These are phyloP conservation scores for Mycothermus thermophilus DNA, from an alignment of 495 filamentous ascomycete genomes.

Conservation along the genomic window DNA sequence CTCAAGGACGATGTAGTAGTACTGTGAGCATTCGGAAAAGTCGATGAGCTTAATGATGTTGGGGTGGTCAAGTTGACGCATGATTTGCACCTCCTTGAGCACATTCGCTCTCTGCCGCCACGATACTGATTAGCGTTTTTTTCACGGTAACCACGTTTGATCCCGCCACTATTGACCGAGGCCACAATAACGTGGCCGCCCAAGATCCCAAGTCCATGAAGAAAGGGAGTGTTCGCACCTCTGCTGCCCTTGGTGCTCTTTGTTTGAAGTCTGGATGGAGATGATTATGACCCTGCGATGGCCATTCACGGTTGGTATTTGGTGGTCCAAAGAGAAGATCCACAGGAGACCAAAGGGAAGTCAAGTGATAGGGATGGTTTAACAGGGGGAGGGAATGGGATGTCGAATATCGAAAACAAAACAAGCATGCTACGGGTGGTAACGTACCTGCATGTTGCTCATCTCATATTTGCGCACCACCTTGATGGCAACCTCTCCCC, in stretches of 20 bases:
- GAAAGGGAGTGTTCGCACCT: constrained; percentile 67
- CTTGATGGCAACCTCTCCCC: constrained; percentile 87
- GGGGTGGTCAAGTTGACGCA: constrained; percentile 89
- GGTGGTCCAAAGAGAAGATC: constrained; percentile 16
- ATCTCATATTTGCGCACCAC: constrained; percentile 98
- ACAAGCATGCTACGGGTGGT: too few species aligned
- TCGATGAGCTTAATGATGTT: constrained; percentile 88
- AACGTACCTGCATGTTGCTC: constrained; percentile 90
- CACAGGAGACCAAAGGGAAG: constrained; percentile 10
- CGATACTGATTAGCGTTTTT: too few species aligned
- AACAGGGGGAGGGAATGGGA: constrained; percentile 14
- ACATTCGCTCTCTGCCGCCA: constrained; percentile 81
- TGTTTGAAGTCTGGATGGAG: constrained; percentile 85
- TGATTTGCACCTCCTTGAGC: constrained; percentile 96
- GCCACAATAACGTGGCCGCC: too few species aligned
- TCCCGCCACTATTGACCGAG: too few species aligned
- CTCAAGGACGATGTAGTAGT: constrained; percentile 95
- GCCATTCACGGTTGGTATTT: constrained; percentile 23
- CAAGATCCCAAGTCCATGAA: too few species aligned
- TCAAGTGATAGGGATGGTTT: constrained; percentile 8
- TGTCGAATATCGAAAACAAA: too few species aligned
- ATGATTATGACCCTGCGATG: constrained; percentile 61
- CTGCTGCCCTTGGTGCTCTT: constrained; percentile 82
- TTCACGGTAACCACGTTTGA: too few species aligned
- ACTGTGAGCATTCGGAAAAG: constrained; percentile 85